phyloP scores from a whole-genome alignment of 2,329 filamentous ascomycete genomes.

The Parastagonospora nodorum region DNA sequence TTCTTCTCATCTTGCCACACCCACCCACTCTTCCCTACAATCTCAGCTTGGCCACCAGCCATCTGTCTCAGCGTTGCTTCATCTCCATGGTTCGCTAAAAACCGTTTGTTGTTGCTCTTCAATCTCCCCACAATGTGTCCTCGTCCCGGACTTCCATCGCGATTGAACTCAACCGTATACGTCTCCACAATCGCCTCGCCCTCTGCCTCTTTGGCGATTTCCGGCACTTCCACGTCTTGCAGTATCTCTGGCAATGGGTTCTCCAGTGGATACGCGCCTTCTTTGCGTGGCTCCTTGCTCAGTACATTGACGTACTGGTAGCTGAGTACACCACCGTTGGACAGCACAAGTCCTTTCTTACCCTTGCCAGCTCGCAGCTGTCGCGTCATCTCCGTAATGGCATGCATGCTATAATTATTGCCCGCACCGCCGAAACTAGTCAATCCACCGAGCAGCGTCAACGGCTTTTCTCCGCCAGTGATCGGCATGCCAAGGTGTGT shows the following conservation, averaged over 20 bases:
- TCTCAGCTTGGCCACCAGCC: constrained; percentile 51
- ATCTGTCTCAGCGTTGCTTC: constrained; percentile 54
- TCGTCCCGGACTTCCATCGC: constrained; percentile 54
- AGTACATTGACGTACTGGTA: constrained; percentile 68
- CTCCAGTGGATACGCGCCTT: constrained; percentile 53
- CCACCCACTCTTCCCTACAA: constrained; percentile 55
- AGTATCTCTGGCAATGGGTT: constrained; percentile 54
- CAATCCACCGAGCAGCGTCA: constrained; percentile 68
- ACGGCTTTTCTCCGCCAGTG: constrained; percentile 51
- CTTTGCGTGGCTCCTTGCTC: constrained; percentile 52
- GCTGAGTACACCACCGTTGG: constrained; percentile 69
- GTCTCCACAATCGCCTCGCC: constrained; percentile 63
- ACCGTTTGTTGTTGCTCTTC: constrained; percentile 53
- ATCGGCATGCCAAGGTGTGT: constrained; percentile 62
- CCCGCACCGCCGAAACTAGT: constrained; percentile 73
- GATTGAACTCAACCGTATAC: constrained; percentile 63
- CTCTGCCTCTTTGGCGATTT: constrained; percentile 47
- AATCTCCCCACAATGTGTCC: constrained; percentile 61
- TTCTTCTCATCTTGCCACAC: constrained; percentile 45
- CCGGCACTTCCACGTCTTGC: constrained; percentile 48
- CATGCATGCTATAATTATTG: constrained; percentile 74
- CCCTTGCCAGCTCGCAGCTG: constrained; percentile 54
- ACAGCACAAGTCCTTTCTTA: constrained; percentile 62
- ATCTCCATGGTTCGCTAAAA: constrained; percentile 63
- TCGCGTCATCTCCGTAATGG: constrained; percentile 49